Percentiles rank a stretch among this genome's conserved stretches.
These are phyloP conservation scores for Tetrastigma voinierianum DNA, from an alignment of 164 flowering plant genomes.

Conservation along the genomic window DNA sequence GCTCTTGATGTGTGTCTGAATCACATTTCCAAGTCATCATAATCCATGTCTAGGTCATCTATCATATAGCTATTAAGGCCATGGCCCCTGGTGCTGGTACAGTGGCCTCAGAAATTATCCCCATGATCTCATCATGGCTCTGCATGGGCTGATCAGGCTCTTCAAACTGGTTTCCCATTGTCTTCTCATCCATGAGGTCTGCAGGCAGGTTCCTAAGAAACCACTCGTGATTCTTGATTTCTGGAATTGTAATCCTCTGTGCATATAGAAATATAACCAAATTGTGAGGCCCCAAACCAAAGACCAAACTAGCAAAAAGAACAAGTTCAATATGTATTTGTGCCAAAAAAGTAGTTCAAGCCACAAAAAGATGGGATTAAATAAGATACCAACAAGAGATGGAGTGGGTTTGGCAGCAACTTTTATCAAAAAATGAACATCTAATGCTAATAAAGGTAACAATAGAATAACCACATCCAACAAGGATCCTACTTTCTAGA, in stretches of 20 bases:
- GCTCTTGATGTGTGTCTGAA: slow-evolving; percentile 63
- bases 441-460: too few species aligned
- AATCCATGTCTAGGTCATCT: slow-evolving; percentile 46
- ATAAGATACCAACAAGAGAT: too few species aligned
- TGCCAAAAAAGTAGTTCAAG: background rate
- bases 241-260: slow-evolving; percentile 65
- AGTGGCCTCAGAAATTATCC: slow-evolving; percentile 70
- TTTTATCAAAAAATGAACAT: too few species aligned
- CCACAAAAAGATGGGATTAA: too few species aligned
- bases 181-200: slow-evolving; percentile 59
- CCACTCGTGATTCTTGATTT: slow-evolving; percentile 61
- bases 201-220: slow-evolving; percentile 67
- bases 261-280: background rate
- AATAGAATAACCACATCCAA: background rate
- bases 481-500: background rate
- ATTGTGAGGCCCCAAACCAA: too few species aligned
- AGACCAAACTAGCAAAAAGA: background rate
- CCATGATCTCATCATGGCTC: slow-evolving; percentile 63
- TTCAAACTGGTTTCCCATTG: slow-evolving; percentile 47
- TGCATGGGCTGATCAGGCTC: slow-evolving; percentile 79
- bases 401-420: too few species aligned
- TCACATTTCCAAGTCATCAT: slow-evolving; percentile 67
- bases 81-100: slow-evolving; percentile 49
- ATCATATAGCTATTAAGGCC: slow-evolving; percentile 28
- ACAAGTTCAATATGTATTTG: background rate